Conservation (phyloP, 1,284 basidiomycete species). For the Tilletia setariae region DNA sequence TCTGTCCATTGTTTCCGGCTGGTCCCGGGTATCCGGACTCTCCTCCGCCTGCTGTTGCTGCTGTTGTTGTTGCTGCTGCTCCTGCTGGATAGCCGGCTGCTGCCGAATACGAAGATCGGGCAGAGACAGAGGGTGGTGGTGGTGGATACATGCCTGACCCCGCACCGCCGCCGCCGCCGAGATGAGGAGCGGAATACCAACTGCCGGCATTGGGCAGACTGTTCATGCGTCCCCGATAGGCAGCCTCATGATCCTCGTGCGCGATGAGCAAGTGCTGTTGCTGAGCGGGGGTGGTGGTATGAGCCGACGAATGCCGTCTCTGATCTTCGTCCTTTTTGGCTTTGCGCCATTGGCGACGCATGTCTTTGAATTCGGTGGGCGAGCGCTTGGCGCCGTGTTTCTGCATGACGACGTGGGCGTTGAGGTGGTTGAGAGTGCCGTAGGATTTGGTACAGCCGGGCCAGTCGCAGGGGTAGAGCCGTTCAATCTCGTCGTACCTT, state of each 20-base stretch:
- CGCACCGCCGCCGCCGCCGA: too few relatives aligned
- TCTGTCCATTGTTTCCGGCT: neutral
- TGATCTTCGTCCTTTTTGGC: constrained; percentile 72
- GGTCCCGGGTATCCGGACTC: too few relatives aligned
- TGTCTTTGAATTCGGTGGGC: constrained; percentile 91
- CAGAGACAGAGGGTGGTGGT: too few relatives aligned
- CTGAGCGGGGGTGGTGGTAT: too few relatives aligned
- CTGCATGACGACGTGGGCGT: constrained; percentile 88
- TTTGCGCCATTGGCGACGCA: constrained; percentile 90
- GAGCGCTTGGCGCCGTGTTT: constrained; percentile 79
- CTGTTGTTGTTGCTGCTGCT: too few relatives aligned
- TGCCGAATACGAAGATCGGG: too few relatives aligned
- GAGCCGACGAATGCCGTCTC: constrained; percentile 20
- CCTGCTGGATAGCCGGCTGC: too few relatives aligned
- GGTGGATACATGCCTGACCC: constrained; percentile 13
- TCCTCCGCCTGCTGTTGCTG: too few relatives aligned
- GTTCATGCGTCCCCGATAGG: constrained; percentile 3
- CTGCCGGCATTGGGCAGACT: constrained; percentile 5
- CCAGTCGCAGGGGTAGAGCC: constrained; percentile 79
- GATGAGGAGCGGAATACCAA: neutral
- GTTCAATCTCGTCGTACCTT: constrained; percentile 65
- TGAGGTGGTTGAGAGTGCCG: constrained; percentile 84
- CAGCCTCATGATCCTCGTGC: neutral
- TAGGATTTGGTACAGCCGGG: constrained; percentile 78
- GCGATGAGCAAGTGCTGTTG: too few relatives aligned